phyloP scores from a whole-genome alignment of 2,329 filamentous ascomycete species.

The Trichoderma breve region DNA sequence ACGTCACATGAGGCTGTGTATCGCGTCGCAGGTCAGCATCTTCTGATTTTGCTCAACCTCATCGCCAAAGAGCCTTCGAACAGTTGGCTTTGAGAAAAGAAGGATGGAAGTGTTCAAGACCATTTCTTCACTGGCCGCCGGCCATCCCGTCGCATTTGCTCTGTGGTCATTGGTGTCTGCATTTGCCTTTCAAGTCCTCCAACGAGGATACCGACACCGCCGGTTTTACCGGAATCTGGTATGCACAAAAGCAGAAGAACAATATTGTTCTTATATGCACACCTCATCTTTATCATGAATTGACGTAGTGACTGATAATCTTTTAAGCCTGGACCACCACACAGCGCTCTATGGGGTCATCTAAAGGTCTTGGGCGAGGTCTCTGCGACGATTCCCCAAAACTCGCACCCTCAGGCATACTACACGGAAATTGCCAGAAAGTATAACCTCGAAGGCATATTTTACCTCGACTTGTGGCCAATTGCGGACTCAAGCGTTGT shows the following conservation, averaged over 20 bases:
- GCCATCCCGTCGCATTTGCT: not conserved
- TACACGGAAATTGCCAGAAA: conserved; percentile 27
- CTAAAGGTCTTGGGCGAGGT: conserved; percentile 23
- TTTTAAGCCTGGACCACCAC: conserved; percentile 21
- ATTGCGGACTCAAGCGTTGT: conserved; percentile 28
- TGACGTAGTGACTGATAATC: not conserved
- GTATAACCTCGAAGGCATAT: conserved; percentile 30
- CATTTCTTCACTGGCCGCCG: not conserved
- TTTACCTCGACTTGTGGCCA: conserved; percentile 35
- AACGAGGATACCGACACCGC: not conserved
- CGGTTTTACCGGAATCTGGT: not conserved
- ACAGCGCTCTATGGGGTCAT: conserved; percentile 27
- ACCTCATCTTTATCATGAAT: not conserved
- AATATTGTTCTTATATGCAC: not conserved
- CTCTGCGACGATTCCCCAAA: conserved; percentile 23
- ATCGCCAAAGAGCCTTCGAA: not conserved
- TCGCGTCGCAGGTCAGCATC: not conserved
- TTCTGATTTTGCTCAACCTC: not conserved
- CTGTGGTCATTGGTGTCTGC: not conserved
- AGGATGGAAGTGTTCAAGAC: not conserved
- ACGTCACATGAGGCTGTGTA: not conserved
- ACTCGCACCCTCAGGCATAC: conserved; percentile 27
- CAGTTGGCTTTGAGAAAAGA: not conserved
- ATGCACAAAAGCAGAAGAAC: not conserved
- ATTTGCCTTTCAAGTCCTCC: conserved; percentile 22